phyloP scores from a whole-genome alignment of 2,329 filamentous ascomycete genomes.

The Arthroderma uncinatum region DNA sequence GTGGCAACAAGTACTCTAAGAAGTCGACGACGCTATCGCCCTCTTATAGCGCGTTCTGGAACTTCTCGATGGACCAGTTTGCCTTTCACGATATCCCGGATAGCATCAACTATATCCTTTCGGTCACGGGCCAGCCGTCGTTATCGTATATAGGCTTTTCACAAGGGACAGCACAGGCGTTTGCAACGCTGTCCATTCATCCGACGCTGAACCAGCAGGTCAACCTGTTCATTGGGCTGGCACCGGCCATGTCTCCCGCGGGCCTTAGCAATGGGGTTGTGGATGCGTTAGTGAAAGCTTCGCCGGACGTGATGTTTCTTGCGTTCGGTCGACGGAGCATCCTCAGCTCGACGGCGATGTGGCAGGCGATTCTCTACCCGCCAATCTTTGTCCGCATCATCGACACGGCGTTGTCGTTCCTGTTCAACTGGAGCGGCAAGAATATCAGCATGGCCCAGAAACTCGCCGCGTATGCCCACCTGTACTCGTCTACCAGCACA shows the following conservation, averaged over 20 bases:
- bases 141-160: conserved; percentile 96
- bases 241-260: conserved; percentile 90
- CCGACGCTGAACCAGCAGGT: conserved; percentile 84
- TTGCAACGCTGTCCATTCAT: conserved; percentile 84
- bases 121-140: conserved; percentile 68
- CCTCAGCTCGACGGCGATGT: conserved; percentile 86
- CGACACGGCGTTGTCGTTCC: conserved; percentile 65
- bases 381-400: conserved; percentile 84
- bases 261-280: conserved; percentile 83
- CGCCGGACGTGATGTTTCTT: conserved; percentile 81
- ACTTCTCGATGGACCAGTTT: conserved; percentile 97
- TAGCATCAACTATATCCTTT: conserved; percentile 81
- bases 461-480: conserved; percentile 84
- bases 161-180: conserved; percentile 92
- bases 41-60: conserved; percentile 71
- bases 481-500: conserved; percentile 93
- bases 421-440: conserved; percentile 78
- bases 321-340: conserved; percentile 88
- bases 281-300: conserved; percentile 85
- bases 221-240: conserved; percentile 90
- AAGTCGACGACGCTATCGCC: conserved; percentile 72
- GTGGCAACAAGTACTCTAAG: conserved; percentile 98
- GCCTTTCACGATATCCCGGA: conserved; percentile 96
- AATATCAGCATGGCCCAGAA: conserved; percentile 86
- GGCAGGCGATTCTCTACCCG: conserved; percentile 91